phyloP scores from a whole-genome alignment of 306 rosid genomes.

The Fragaria vesca region DNA sequence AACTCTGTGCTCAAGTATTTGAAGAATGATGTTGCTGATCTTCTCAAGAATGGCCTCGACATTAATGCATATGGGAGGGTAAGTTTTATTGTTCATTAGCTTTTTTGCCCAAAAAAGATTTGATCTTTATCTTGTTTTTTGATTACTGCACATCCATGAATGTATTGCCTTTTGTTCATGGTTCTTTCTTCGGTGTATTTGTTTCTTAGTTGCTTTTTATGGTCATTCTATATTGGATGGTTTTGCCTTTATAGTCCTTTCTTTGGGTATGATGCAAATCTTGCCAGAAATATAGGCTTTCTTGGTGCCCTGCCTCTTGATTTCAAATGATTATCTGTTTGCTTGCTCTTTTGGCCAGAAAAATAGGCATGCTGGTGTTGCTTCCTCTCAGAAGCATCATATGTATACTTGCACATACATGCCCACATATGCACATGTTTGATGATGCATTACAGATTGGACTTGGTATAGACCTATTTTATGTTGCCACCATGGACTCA shows the following conservation, averaged over 20 bases:
- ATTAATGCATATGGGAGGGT: slow-evolving; percentile 72
- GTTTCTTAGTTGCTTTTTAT: not conserved
- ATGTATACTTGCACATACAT: not conserved
- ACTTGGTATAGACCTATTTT: slow-evolving; percentile 7
- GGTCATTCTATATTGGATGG: not conserved
- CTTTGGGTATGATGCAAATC: not conserved
- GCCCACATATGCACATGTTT: not conserved
- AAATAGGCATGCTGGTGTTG: slow-evolving; percentile 1
- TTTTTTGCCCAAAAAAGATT: not conserved
- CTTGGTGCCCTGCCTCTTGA: slow-evolving; percentile 1
- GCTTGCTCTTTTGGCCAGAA: not conserved
- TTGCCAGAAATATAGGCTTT: slow-evolving; percentile 4
- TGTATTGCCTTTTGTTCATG: not conserved
- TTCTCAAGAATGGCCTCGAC: slow-evolving; percentile 53
- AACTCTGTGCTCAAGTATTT: slow-evolving; percentile 43
- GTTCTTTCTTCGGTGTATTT: not conserved
- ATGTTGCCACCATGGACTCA: not conserved
- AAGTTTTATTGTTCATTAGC: not conserved
- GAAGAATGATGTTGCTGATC: slow-evolving; percentile 67
- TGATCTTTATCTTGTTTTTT: not conserved
- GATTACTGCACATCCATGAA: not conserved
- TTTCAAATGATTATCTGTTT: not conserved
- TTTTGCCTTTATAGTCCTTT: not conserved
- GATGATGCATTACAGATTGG: not conserved
- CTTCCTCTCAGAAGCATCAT: not conserved